A percentile compares a stretch with the other conserved stretches of the same genome.
Evolutionary conservation across 1,139 yeast species (phyloP).

Genomic region (Blastobotrys aristatus): DNA sequence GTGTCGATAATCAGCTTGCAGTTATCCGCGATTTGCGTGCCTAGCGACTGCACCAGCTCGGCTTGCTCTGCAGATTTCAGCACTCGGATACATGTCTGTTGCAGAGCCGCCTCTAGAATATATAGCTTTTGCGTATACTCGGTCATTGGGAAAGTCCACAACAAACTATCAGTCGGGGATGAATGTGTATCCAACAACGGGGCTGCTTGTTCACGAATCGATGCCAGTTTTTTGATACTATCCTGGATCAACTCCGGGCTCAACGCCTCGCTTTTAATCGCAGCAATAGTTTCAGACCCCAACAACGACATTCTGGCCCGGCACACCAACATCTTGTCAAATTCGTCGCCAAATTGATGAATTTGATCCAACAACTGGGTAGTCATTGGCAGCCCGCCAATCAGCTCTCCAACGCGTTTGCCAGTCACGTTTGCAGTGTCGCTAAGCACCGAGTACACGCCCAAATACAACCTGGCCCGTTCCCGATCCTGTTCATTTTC

Average conservation of each 20-base stretch:
- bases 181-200: neutral
- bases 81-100: neutral
- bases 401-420: neutral
- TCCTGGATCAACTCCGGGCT: neutral
- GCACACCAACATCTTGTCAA: slow-evolving; percentile 32
- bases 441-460: neutral
- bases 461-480: slow-evolving; percentile 6
- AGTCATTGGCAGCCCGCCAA: neutral
- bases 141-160: neutral
- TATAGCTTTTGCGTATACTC: neutral
- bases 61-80: neutral
- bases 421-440: neutral
- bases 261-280: neutral
- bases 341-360: neutral
- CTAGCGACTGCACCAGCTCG: neutral
- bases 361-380: neutral
- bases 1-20: neutral
- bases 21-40: neutral
- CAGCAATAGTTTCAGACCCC: neutral
- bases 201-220: neutral
- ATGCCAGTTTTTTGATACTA: neutral
- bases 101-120: neutral
- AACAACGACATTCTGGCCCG: slow-evolving; percentile 31
- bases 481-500: slow-evolving; percentile 3
- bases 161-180: neutral